Conservation (phyloP, 2,329 filamentous ascomycete species). For the Aureobasidium subglaciale region DNA sequence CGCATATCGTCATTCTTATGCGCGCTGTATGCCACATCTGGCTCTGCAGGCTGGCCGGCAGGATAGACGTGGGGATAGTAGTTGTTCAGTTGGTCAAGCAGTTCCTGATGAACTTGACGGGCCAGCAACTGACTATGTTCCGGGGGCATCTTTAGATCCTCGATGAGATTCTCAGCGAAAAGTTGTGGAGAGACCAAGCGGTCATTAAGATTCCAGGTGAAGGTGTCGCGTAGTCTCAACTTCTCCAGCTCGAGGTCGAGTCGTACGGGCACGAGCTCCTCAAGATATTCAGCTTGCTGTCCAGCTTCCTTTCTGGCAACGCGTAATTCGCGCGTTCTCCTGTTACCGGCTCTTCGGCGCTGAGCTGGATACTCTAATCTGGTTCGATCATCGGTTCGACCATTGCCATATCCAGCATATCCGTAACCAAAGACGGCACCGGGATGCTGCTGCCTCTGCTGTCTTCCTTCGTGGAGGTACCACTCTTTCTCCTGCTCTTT, state of each 20-base stretch:
- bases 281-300: constrained; percentile 80
- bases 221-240: constrained; percentile 90
- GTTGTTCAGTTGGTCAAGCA: constrained; percentile 84
- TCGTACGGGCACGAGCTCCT: constrained; percentile 85
- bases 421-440: constrained; percentile 60
- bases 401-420: constrained; percentile 85
- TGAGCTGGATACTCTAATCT: constrained; percentile 73
- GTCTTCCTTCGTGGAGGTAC: constrained; percentile 57
- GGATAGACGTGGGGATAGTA: constrained; percentile 89
- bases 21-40: constrained; percentile 80
- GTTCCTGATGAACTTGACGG: constrained; percentile 72
- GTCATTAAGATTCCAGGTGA: constrained; percentile 97
- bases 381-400: constrained; percentile 63
- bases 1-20: constrained; percentile 99
- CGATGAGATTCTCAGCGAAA: constrained; percentile 82
- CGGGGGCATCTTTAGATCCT: constrained; percentile 72
- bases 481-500: constrained; percentile 63
- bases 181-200: constrained; percentile 70
- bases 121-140: constrained; percentile 59
- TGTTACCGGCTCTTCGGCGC: constrained; percentile 68
- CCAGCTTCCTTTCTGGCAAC: constrained; percentile 73
- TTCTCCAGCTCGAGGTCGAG: constrained; percentile 95
- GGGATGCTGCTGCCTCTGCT: constrained; percentile 51
- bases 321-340: constrained; percentile 65
- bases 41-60: constrained; percentile 83